Evolutionary conservation across 202 grass and related monocot species (phyloP), one percentile per base, ranked within the genome.

Genomic region (Eragrostis tef): DNA sequence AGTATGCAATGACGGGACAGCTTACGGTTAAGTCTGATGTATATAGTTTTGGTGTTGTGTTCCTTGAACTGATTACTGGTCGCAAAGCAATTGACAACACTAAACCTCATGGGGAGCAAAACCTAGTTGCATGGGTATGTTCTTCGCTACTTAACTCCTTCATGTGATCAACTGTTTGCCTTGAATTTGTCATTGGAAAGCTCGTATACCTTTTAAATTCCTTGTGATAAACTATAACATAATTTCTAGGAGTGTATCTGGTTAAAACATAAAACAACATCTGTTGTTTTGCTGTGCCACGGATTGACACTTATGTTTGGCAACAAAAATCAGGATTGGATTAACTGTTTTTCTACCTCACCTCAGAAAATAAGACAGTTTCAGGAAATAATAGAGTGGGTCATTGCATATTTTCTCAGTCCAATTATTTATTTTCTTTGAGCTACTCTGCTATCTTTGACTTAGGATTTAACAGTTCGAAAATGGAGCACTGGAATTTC

Each of bases 11-110:
- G 94, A 98, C 94, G 1, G 94, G 94, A 39, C 92, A 98, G 69
- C 86, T 98, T 74, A 98, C 94, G 9, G 92, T 94, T 79, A 98
- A 98, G 86, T 93, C 92, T 85, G 94, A 94, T 82, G 94, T 98
- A 21, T 98, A 98, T 89, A 98, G 94, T 74, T 98, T 94, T 74
- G 92, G 94, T 53, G 94, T 98, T 49, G 94, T 98, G 54, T 98
- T 98, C 65, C 92, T 98, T 76, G 94, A 98, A 81, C 67, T 98
- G 64, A 98, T 98, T 88, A 94, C 92, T 19, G 95, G 95, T 11
- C 88, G 92, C 47, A 98, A 94, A 89, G 95, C 95, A 75, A 94
- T 98, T 57, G 95, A 98, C 56, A 93, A 90, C 79, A 89, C 87
- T 42, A 87, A 88, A 53, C 87, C 95, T 39, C 75, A 86, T 56